Evolutionary conservation across 345 rosid genomes (phyloP).

Genomic region (Eucalyptus camaldulensis): DNA sequence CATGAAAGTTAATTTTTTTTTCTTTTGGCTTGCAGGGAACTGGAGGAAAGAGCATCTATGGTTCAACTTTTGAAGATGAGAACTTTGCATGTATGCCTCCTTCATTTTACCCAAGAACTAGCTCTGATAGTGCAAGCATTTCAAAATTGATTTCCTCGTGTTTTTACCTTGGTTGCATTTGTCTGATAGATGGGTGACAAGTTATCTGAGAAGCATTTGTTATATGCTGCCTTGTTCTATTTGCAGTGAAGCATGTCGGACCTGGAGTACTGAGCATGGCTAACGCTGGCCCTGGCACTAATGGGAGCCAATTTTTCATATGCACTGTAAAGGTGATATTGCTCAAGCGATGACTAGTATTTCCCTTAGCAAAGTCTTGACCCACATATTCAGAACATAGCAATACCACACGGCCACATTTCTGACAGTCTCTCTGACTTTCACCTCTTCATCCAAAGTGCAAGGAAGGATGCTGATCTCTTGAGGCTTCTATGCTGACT

Average conservation of each 20-base stretch:
- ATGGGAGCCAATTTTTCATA: constrained; percentile 92
- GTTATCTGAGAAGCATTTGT: background rate
- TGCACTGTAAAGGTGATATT: constrained; percentile 66
- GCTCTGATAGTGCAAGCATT: background rate
- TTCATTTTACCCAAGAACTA: background rate
- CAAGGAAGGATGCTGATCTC: background rate
- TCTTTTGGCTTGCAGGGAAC: constrained; percentile 47
- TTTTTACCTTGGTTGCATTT: background rate
- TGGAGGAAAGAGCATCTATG: constrained; percentile 84
- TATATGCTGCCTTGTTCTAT: background rate
- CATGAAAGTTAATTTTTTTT: background rate
- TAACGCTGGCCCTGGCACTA: constrained; percentile 88
- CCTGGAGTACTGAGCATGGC: constrained; percentile 95
- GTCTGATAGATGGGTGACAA: background rate
- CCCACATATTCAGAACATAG: background rate
- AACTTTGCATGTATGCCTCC: constrained; percentile 52
- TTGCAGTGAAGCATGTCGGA: constrained; percentile 80
- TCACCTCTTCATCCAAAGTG: background rate
- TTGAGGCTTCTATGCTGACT: background rate
- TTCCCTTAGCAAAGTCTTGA: background rate
- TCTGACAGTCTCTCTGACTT: background rate
- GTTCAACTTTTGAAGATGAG: constrained; percentile 72
- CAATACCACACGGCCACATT: background rate
- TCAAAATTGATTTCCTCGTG: background rate
- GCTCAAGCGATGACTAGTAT: background rate